Evolutionary conservation across 2,329 filamentous ascomycete species (phyloP), one percentile per base, ranked within the genome.

Genomic region (Chaetomiaceae sp.): DNA sequence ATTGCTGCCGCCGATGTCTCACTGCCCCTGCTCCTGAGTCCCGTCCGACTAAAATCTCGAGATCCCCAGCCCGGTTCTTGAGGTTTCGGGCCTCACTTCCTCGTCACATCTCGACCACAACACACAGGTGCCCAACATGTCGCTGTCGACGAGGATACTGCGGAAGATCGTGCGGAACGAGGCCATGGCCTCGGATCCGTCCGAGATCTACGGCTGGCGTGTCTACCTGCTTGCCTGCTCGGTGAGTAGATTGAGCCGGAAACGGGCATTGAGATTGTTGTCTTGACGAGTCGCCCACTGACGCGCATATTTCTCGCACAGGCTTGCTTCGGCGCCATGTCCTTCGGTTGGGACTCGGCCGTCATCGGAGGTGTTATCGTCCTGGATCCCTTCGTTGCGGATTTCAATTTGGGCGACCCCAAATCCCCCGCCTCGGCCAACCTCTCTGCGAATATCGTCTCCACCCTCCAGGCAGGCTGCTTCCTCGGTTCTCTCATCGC

Each of bases 191-290:
- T 66, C 69, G 42, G 83, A 86, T 59, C 83, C 83, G 12, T 71
- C 73, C 14, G 78, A 85, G 62, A 79, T 86, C 49, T 86, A 86
- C 62, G 80, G 80, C 57, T 86, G 82, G 81, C 74, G 81, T 42
- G 79, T 84, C 4, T 83, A 81, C 51, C 67, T 77, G 41, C 66
- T 85, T 47, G 80, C 82, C 18, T 78, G 73, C 51, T 83, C 80
- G 37, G 70, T 72, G 56, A 57, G 66, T 53, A 39, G 6, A 24
- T 6, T 22, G 17, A 20, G 8, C 37, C 26, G 26, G 12, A 14
- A n/a, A n/a, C n/a, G n/a, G n/a, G n/a, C n/a, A n/a, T n/a, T n/a
- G n/a, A n/a, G n/a, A 3, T 2, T 12, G 7, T 29, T 2, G 6
- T 19, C 15, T 19, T 19, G 9, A 17, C 20, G 22, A 27, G n/a